Percentiles rank a stretch among this genome's conserved stretches.
These are phyloP conservation scores for Saccharomycopsis sp. DNA, from an alignment of 805 yeast species.

Conservation along the genomic window DNA sequence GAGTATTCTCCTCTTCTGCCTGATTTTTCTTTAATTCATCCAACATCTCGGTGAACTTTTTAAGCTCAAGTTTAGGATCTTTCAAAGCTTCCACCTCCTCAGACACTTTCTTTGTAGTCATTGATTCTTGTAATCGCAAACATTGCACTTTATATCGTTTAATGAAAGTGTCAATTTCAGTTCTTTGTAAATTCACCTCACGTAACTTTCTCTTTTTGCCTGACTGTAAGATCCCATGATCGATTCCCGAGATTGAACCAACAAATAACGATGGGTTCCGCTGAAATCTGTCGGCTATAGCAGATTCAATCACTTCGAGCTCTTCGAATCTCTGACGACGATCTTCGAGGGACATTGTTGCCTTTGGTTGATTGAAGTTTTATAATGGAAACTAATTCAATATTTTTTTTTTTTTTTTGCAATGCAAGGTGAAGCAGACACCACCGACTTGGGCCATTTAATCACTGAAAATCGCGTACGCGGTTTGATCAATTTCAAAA, in stretches of 20 bases:
- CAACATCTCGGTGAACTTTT: slow-evolving; percentile 34
- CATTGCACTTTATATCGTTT: slow-evolving; percentile 37
- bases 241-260: slow-evolving; percentile 25
- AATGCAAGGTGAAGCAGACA: too few species aligned
- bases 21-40: slow-evolving; percentile 28
- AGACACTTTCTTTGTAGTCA: slow-evolving; percentile 1
- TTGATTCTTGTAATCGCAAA: slow-evolving; percentile 23
- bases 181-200: slow-evolving; percentile 55
- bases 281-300: slow-evolving; percentile 53
- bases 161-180: slow-evolving; percentile 52
- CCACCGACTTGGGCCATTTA: too few species aligned
- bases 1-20: slow-evolving; percentile 26
- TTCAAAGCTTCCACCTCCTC: slow-evolving; percentile 4
- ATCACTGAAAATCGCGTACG: too few species aligned
- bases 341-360: slow-evolving; percentile 26
- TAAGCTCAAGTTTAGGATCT: slow-evolving; percentile 28
- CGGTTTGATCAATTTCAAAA: too few species aligned
- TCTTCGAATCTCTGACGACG: slow-evolving; percentile 46
- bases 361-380: not conserved
- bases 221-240: slow-evolving; percentile 28
- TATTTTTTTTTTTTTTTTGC: too few species aligned
- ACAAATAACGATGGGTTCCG: slow-evolving; percentile 53
- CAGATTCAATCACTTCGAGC: slow-evolving; percentile 63
- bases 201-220: slow-evolving; percentile 38
- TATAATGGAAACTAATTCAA: too few species aligned